phyloP scores from a whole-genome alignment of 768 basidiomycete species.

The Russula emetica region DNA sequence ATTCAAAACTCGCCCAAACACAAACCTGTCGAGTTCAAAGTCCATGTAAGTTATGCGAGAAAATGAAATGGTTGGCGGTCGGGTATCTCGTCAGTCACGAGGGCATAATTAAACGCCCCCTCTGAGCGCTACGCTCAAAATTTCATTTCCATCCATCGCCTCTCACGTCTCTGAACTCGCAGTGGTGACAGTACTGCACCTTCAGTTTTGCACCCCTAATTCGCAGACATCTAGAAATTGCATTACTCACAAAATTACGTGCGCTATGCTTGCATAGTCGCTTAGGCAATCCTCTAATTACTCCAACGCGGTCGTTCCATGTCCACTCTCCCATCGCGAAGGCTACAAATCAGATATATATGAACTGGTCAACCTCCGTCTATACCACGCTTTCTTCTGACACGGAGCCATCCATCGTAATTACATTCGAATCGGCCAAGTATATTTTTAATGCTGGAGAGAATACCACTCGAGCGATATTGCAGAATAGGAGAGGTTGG shows the following conservation, averaged over 20 bases:
- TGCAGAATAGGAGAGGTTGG: constrained; percentile 63
- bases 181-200: background rate
- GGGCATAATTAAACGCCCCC: too few relatives aligned
- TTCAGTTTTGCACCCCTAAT: background rate
- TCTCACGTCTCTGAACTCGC: background rate
- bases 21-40: constrained; percentile 22
- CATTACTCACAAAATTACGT: constrained; percentile 23
- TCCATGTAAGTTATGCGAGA: constrained; percentile 5
- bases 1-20: constrained; percentile 22
- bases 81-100: too few relatives aligned
- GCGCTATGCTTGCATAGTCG: constrained; percentile 30
- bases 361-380: constrained; percentile 64
- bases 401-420: constrained; percentile 71
- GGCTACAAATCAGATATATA: constrained; percentile 23
- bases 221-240: constrained; percentile 15
- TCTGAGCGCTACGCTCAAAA: too few relatives aligned
- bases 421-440: constrained; percentile 72
- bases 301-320: constrained; percentile 10
- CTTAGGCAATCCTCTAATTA: constrained; percentile 13
- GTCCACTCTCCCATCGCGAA: background rate
- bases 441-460: constrained; percentile 90
- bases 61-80: too few relatives aligned
- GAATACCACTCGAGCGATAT: constrained; percentile 67
- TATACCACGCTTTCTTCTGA: constrained; percentile 61
- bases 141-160: background rate